Evolutionary conservation across 805 yeast species (phyloP), one percentile per base, ranked within the genome.

Genomic region (Ogataea trehaloabstinens): DNA sequence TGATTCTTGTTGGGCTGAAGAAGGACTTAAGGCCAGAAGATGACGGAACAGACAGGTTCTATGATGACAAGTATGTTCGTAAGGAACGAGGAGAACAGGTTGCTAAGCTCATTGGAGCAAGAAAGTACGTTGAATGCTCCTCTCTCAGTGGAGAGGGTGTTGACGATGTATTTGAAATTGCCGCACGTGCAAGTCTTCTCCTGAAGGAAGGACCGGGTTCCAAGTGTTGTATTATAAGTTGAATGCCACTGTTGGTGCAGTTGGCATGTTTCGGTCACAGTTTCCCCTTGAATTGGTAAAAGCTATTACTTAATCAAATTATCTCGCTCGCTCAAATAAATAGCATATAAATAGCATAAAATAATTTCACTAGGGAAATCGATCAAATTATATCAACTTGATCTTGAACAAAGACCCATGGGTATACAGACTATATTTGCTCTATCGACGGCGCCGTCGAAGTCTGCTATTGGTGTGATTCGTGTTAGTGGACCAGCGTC

Each of bases 371-470:
- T n/a, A n/a, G n/a, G n/a, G n/a, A n/a, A n/a, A n/a, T n/a, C n/a
- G n/a, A n/a, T n/a, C n/a, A n/a, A n/a, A n/a, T n/a, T n/a, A n/a
- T n/a, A n/a, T n/a, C n/a, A n/a, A n/a, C n/a, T n/a, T n/a, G n/a
- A n/a, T n/a, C n/a, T n/a, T n/a, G n/a, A n/a, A n/a, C n/a, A n/a
- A n/a, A n/a, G n/a, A n/a, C n/a, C n/a, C n/a, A n/a, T n/a, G n/a
- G n/a, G n/a, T n/a, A n/a, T n/a, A n/a, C 83, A 93, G 7, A 93
- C 99, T 0, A 81, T 93, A 1, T 93, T 83, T 66, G 99, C 99
- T 0, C 65, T 89, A 13, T 87, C 98, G 0, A 91, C 98, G 0
- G 79, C 84, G 6, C 77, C 85, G 0, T 80, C 88, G 1, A 71
- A 82, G 42, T 75, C 97, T 0, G 99, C 97, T 0, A 79, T 93